Percentiles rank a stretch among this genome's conserved stretches.
phyloP scores from a whole-genome alignment of 176 grass and related monocot genomes.

The Oryza australiensis region DNA sequence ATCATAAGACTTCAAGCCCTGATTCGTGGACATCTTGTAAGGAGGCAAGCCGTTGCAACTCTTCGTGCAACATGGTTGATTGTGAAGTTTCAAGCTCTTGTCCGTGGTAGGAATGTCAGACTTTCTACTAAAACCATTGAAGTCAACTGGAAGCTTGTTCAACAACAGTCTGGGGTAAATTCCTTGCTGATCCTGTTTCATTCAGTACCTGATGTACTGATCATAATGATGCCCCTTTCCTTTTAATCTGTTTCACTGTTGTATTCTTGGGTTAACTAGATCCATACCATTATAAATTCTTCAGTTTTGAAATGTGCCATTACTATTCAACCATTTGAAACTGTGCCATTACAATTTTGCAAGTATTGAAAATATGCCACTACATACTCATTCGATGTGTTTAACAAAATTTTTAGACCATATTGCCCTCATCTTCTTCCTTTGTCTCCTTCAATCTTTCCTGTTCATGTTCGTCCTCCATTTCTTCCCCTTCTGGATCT shows the following conservation, averaged over 20 bases:
- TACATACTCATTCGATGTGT: too few relatives aligned
- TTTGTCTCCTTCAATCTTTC: too few relatives aligned
- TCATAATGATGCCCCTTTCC: not conserved
- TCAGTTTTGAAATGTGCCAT: too few relatives aligned
- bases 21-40: slow-evolving; percentile 85
- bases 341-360: too few relatives aligned
- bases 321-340: too few relatives aligned
- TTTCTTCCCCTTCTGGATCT: too few relatives aligned
- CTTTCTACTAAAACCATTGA: slow-evolving; percentile 35
- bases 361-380: too few relatives aligned
- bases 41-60: slow-evolving; percentile 86
- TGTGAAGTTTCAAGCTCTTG: slow-evolving; percentile 75
- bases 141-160: slow-evolving; percentile 30
- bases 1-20: slow-evolving; percentile 83
- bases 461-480: too few relatives aligned
- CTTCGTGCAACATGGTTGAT: slow-evolving; percentile 69
- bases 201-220: not conserved
- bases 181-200: not conserved
- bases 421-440: too few relatives aligned
- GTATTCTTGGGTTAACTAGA: too few relatives aligned
- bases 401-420: too few relatives aligned
- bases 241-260: not conserved
- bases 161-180: slow-evolving; percentile 46
- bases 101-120: slow-evolving; percentile 66
- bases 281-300: too few relatives aligned